Conservation (phyloP, 2,329 filamentous ascomycete species). For the Emergomyces pasteurianus region DNA sequence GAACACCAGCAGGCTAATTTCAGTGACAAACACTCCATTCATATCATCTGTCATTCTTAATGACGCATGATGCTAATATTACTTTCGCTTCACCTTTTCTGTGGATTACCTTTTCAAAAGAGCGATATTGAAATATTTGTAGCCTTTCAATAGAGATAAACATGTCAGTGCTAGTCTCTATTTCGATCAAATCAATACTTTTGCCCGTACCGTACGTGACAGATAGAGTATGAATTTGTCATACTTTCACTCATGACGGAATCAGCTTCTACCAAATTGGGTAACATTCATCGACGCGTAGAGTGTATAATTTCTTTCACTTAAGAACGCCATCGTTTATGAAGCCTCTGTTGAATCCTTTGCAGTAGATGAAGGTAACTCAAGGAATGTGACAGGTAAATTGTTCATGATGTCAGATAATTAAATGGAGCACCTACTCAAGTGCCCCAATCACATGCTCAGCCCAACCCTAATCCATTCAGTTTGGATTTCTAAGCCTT, state of each 20-base stretch:
- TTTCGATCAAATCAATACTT: neutral
- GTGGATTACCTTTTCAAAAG: too few species aligned
- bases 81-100: too few species aligned
- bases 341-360: neutral
- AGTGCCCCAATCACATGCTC: neutral
- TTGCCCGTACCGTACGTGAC: neutral
- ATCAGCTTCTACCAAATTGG: neutral
- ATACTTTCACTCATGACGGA: neutral
- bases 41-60: neutral
- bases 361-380: neutral
- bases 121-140: too few species aligned
- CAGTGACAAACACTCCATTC: neutral
- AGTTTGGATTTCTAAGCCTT: neutral
- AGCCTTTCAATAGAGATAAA: too few species aligned
- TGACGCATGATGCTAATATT: neutral
- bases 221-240: neutral
- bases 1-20: too few species aligned
- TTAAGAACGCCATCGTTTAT: neutral
- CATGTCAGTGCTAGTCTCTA: too few species aligned
- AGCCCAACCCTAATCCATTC: neutral
- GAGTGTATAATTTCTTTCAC: neutral
- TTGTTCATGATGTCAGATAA: too few species aligned
- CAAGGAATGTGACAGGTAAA: too few species aligned
- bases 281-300: neutral
- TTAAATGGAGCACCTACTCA: neutral